Percentiles rank a stretch among this genome's conserved stretches.
These are phyloP conservation scores for Acer negundo DNA, from an alignment of 345 rosid species.

Conservation along the genomic window DNA sequence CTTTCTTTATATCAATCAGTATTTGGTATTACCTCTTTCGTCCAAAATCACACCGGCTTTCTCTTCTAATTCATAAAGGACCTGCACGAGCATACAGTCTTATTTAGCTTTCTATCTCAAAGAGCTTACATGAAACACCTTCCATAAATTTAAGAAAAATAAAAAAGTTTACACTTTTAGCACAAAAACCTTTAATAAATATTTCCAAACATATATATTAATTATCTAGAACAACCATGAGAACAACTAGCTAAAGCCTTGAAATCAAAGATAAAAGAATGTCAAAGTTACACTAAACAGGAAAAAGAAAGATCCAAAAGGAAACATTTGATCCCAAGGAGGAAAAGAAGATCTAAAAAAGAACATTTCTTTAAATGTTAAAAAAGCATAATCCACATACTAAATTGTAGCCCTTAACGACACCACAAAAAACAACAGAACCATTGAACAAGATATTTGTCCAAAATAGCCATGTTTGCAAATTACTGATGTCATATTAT, in stretches of 20 bases:
- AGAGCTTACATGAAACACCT: neutral
- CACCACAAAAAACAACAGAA: neutral
- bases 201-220: neutral
- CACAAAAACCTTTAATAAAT: neutral
- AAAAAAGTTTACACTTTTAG: neutral
- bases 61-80: constrained; percentile 84
- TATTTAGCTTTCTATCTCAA: constrained; percentile 5
- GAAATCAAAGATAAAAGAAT: neutral
- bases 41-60: constrained; percentile 86
- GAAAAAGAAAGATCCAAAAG: neutral
- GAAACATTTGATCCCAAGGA: neutral
- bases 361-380: neutral
- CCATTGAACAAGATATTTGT: neutral
- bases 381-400: neutral
- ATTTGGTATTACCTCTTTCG: constrained; percentile 69
- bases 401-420: too few relatives aligned
- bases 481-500: neutral
- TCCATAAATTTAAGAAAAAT: neutral
- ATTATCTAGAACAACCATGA: neutral
- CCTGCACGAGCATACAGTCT: constrained; percentile 47
- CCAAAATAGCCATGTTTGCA: neutral
- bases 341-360: neutral
- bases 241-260: neutral
- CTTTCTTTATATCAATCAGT: neutral
- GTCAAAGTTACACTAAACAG: neutral